Evolutionary conservation across 208 protist genomes (phyloP).

Genomic region (Angomonas deanei): DNA sequence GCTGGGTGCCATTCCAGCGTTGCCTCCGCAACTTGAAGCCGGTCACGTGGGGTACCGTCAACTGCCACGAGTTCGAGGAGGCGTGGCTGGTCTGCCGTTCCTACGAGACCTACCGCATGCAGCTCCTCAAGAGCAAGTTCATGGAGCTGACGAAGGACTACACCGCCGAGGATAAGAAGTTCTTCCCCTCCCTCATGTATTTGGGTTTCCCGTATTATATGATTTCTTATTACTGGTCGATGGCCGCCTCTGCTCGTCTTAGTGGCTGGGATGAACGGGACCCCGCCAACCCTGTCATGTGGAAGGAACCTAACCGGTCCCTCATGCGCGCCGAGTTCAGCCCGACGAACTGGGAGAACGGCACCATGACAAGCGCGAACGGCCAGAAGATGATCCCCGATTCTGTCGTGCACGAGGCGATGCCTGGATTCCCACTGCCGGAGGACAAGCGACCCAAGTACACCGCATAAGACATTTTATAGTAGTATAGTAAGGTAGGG

Average conservation of each 20-base stretch:
- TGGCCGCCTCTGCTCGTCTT: constrained; percentile 79
- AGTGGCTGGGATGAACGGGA: constrained; percentile 88
- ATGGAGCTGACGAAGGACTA: constrained; percentile 90
- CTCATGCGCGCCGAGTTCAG: constrained; percentile 87
- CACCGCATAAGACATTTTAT: constrained; percentile 6
- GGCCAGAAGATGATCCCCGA: constrained; percentile 85
- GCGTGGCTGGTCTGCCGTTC: constrained; percentile 84
- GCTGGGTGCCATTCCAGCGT: constrained; percentile 76
- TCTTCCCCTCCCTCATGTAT: constrained; percentile 85
- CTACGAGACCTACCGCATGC: constrained; percentile 82
- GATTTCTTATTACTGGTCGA: constrained; percentile 78
- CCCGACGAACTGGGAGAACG: constrained; percentile 86
- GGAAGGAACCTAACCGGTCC: constrained; percentile 83
- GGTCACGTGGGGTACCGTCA: constrained; percentile 78
- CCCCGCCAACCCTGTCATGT: constrained; percentile 83
- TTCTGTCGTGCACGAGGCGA: constrained; percentile 79
- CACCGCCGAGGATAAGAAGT: constrained; percentile 86
- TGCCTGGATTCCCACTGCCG: constrained; percentile 85
- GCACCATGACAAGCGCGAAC: constrained; percentile 78
- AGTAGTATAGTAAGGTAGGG: not conserved
- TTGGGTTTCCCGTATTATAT: constrained; percentile 76
- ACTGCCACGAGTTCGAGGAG: constrained; percentile 89
- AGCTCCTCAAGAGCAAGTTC: constrained; percentile 87
- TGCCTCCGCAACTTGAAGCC: constrained; percentile 85
- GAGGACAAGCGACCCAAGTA: constrained; percentile 77